Conservation (phyloP, 495 filamentous ascomycete species). For the Bryoglossum gracile region DNA sequence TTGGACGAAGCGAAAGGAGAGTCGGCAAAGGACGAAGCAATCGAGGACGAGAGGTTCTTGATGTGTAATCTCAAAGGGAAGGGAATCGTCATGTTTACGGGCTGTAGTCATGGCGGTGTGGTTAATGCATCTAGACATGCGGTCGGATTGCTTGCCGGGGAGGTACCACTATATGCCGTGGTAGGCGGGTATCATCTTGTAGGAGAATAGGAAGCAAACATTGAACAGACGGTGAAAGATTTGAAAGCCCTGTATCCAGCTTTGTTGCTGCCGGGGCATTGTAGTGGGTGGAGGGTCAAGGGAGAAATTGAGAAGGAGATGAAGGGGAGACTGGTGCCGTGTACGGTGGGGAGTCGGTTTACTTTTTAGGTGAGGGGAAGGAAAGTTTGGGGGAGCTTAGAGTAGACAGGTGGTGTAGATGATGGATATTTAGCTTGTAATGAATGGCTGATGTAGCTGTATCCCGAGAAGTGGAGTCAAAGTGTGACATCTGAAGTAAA, state of each 20-base stretch:
- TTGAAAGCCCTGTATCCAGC: constrained; percentile 46
- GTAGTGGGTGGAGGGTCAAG: constrained; percentile 55
- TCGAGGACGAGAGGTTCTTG: constrained; percentile 52
- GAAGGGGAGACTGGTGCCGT: constrained; percentile 49
- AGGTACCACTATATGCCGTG: constrained; percentile 45
- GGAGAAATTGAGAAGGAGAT: constrained; percentile 51
- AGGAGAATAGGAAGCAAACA: constrained; percentile 35
- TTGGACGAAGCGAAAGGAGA: constrained; percentile 36
- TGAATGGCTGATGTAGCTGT: no score
- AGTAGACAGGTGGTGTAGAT: no score
- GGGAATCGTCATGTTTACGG: constrained; percentile 55
- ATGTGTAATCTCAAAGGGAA: constrained; percentile 53
- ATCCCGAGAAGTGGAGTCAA: no score
- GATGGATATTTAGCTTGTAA: no score
- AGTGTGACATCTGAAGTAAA: no score
- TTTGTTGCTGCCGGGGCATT: constrained; percentile 52
- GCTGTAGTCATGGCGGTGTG: constrained; percentile 55
- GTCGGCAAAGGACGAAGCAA: constrained; percentile 49
- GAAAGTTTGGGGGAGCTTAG: no score
- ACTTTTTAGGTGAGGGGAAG: no score
- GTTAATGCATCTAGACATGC: constrained; percentile 50
- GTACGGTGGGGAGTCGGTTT: constrained; percentile 48
- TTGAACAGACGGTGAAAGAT: constrained; percentile 42
- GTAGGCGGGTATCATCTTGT: constrained; percentile 57
- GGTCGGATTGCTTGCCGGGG: constrained; percentile 29